A percentile compares a stretch with the other conserved stretches of the same genome.
phyloP scores from a whole-genome alignment of 768 basidiomycete species.

The Lactarius pseudohatsudake region DNA sequence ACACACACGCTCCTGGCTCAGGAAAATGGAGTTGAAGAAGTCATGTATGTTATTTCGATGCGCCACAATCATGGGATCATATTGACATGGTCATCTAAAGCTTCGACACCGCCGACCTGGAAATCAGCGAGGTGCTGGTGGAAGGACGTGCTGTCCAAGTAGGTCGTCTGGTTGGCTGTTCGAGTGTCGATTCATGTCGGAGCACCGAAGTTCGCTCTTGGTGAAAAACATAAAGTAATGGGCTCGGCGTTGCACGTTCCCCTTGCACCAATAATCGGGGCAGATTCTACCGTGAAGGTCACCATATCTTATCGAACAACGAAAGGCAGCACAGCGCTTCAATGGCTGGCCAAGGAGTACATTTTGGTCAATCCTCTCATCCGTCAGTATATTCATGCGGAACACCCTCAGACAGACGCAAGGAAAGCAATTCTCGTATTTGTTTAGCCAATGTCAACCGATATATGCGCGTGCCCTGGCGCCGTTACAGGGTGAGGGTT shows the following conservation, averaged over 20 bases:
- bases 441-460: constrained; percentile 93
- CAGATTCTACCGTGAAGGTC: constrained; percentile 40
- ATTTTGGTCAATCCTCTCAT: constrained; percentile 6
- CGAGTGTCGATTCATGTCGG: background rate
- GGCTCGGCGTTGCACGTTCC: constrained; percentile 44
- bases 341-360: constrained; percentile 53
- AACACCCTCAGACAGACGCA: constrained; percentile 65
- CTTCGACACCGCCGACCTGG: constrained; percentile 74
- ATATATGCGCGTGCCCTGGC: constrained; percentile 81
- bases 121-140: constrained; percentile 55
- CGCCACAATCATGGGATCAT: background rate
- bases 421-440: constrained; percentile 78
- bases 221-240: constrained; percentile 38
- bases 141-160: constrained; percentile 51
- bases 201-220: constrained; percentile 34
- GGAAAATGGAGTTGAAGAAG: constrained; percentile 52
- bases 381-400: background rate
- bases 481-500: constrained; percentile 71
- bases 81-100: constrained; percentile 36
- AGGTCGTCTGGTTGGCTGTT: constrained; percentile 29
- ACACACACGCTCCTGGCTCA: constrained; percentile 59
- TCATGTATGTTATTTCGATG: constrained; percentile 48
- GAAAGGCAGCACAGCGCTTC: constrained; percentile 46
- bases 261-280: constrained; percentile 32
- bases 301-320: constrained; percentile 48